Evolutionary conservation across 2,329 filamentous ascomycete genomes (phyloP).

Genomic region (Cercospora brassicicola): DNA sequence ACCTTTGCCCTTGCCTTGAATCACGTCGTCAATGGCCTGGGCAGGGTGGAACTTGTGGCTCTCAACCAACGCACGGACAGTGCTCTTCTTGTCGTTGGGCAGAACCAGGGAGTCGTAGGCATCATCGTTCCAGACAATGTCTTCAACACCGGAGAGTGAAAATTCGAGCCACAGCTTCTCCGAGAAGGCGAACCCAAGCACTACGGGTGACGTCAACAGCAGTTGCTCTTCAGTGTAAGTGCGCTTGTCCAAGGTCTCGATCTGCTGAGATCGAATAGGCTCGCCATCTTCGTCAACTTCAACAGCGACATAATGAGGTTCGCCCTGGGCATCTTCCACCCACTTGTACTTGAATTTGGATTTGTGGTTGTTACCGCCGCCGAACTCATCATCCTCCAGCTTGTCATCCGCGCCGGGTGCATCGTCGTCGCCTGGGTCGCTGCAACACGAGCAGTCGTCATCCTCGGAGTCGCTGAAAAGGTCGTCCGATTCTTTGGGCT

Average conservation of each 20-base stretch:
- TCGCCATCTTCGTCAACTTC: slow-evolving; percentile 57
- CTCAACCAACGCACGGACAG: slow-evolving; percentile 77
- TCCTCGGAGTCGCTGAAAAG: slow-evolving; percentile 55
- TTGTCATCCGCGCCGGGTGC: slow-evolving; percentile 53
- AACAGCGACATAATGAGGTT: slow-evolving; percentile 54
- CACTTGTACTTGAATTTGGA: slow-evolving; percentile 44
- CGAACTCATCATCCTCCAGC: slow-evolving; percentile 48
- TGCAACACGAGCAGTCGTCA: slow-evolving; percentile 45
- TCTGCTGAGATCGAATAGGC: slow-evolving; percentile 57
- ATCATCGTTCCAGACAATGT: slow-evolving; percentile 80
- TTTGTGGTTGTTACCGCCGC: slow-evolving; percentile 46
- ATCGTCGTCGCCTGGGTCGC: slow-evolving; percentile 42
- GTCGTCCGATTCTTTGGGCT: slow-evolving; percentile 58
- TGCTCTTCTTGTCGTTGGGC: slow-evolving; percentile 59
- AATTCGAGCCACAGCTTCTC: slow-evolving; percentile 93
- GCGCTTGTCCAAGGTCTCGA: slow-evolving; percentile 54
- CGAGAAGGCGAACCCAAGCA: slow-evolving; percentile 81
- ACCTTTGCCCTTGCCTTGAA: slow-evolving; percentile 77
- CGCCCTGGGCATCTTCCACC: slow-evolving; percentile 52
- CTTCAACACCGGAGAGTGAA: slow-evolving; percentile 71
- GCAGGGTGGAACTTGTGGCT: slow-evolving; percentile 80
- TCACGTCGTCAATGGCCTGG: slow-evolving; percentile 74
- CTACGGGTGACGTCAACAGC: slow-evolving; percentile 77
- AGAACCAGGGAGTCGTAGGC: slow-evolving; percentile 83
- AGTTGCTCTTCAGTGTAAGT: slow-evolving; percentile 78